phyloP scores from a whole-genome alignment of 805 yeast genomes.

The Monosporozyma aquatica region DNA sequence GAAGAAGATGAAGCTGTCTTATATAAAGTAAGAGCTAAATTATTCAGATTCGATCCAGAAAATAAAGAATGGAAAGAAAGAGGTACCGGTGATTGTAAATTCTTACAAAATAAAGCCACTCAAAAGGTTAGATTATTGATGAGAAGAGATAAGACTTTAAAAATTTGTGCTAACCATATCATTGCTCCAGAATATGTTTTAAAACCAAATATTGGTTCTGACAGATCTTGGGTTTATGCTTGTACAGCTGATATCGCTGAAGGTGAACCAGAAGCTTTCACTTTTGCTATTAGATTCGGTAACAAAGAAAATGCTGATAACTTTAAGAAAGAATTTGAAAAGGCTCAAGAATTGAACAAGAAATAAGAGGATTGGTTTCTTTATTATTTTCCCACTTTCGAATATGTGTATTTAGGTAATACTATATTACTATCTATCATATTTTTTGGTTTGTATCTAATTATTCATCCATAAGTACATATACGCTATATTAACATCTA shows the following conservation, averaged over 20 bases:
- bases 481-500: too few species aligned
- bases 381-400: too few species aligned
- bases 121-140: constrained; percentile 83
- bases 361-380: constrained; percentile 9
- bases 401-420: too few species aligned
- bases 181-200: constrained; percentile 73
- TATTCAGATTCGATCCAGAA: constrained; percentile 81
- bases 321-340: constrained; percentile 86
- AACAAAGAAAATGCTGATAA: constrained; percentile 87
- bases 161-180: constrained; percentile 95
- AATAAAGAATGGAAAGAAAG: constrained; percentile 97
- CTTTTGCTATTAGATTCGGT: constrained; percentile 93
- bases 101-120: constrained; percentile 77
- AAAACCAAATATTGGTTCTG: constrained; percentile 91
- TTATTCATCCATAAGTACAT: too few species aligned
- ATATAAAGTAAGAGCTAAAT: constrained; percentile 86
- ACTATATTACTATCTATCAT: too few species aligned
- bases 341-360: constrained; percentile 67
- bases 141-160: constrained; percentile 98
- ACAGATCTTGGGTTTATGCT: constrained; percentile 95
- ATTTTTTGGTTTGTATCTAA: too few species aligned
- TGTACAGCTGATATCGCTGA: constrained; percentile 93
- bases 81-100: constrained; percentile 97
- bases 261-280: constrained; percentile 92
- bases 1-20: constrained; percentile 83